A percentile compares a stretch with the other conserved stretches of the same genome.
Conservation (phyloP, 2,329 filamentous ascomycete genomes). For the Colletotrichum sp. region DNA sequence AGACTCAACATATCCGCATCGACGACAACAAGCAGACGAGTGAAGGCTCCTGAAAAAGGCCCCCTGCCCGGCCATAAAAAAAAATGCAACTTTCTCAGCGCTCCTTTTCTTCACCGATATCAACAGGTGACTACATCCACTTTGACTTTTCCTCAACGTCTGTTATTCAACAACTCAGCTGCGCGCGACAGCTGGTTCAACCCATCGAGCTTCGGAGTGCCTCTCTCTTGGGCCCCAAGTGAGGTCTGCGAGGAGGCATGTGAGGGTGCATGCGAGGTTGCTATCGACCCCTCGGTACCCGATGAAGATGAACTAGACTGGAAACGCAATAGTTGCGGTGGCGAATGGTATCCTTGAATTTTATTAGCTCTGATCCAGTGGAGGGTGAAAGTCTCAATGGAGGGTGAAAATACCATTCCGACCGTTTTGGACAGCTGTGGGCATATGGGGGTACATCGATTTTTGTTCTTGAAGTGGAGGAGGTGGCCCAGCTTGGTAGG, state of each 20-base stretch:
- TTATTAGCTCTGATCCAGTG: constrained; percentile 2
- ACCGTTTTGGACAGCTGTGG: background rate
- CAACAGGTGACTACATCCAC: background rate
- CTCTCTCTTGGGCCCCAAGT: constrained; percentile 16
- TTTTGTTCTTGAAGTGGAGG: constrained; percentile 21
- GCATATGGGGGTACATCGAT: background rate
- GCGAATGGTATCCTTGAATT: constrained; percentile 14
- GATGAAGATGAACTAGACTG: constrained; percentile 18
- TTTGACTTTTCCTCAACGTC: constrained; percentile 12
- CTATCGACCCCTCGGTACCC: constrained; percentile 8
- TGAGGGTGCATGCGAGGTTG: constrained; percentile 16
- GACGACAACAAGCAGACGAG: background rate
- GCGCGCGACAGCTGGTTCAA: constrained; percentile 64
- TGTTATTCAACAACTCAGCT: constrained; percentile 62
- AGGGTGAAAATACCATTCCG: constrained; percentile 6
- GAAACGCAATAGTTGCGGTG: constrained; percentile 12
- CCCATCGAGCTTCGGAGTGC: constrained; percentile 49
- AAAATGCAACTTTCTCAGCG: background rate
- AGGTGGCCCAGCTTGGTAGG: constrained; percentile 7
- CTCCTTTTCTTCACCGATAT: background rate
- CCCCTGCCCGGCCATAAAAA: background rate
- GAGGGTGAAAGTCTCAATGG: too few relatives aligned
- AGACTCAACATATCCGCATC: background rate
- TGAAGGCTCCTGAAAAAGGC: background rate
- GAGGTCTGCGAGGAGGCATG: constrained; percentile 13